Evolutionary conservation across 2,329 filamentous ascomycete genomes (phyloP).

Genomic region (Sporothrix sp.): DNA sequence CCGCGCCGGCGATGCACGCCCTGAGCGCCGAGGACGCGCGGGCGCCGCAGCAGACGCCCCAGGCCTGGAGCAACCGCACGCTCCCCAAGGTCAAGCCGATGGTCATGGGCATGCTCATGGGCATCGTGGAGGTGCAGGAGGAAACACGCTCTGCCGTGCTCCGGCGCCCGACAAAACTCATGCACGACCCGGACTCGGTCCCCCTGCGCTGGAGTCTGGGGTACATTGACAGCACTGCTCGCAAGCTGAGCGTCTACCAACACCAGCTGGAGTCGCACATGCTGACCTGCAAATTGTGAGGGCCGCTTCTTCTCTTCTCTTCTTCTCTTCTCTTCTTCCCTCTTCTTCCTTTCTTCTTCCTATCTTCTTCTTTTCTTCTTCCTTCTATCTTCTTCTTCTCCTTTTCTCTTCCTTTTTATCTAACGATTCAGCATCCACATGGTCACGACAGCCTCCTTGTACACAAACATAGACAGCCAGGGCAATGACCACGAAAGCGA

Average conservation of each 20-base stretch:
- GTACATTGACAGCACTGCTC: not conserved
- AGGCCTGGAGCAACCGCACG: constrained; percentile 2
- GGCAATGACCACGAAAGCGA: not conserved
- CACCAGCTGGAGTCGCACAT: not conserved
- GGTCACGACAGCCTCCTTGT: not conserved
- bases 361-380: not conserved
- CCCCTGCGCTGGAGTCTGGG: not conserved
- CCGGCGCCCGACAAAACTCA: not conserved
- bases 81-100: constrained; percentile 6
- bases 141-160: not conserved
- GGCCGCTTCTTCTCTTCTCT: not conserved
- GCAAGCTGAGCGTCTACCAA: not conserved
- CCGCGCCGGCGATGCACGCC: no score
- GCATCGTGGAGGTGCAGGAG: not conserved
- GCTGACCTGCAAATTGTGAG: constrained; percentile 9
- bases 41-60: not conserved
- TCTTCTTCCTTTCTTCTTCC: no score
- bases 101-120: not conserved
- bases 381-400: not conserved
- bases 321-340: not conserved
- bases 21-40: no score
- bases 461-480: not conserved
- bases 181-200: not conserved
- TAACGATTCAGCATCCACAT: constrained; percentile 5
- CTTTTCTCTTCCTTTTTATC: not conserved